Base-by-base conservation (phyloP, 345 rosid species). In the Syzygium jambos region DNA sequence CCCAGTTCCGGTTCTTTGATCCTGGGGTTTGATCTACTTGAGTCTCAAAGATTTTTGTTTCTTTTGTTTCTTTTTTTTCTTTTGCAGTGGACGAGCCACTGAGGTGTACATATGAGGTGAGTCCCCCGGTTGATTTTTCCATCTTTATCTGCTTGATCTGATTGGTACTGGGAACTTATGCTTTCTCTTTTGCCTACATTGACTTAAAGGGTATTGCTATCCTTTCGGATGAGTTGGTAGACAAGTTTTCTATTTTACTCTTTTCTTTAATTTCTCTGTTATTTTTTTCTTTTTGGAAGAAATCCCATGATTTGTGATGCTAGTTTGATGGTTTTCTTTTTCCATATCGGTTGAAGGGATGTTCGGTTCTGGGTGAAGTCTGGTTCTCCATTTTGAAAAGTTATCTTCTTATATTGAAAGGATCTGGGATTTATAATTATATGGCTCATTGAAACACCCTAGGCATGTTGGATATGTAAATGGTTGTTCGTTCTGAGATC, bases 41-140 rank as follows among this genome's bases (percentile, higher is more conserved):
- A 19, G 82, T 73, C 82, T 73, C 77, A 73, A 9, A 19, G 82
- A 73, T 73, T 41, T 73, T 5, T 6, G 1, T 6, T 73, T 14
- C 11, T 19, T 52, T 2, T 55, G 12, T 13, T 51, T 12, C 16
- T 63, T 43, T 29, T 54, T 5, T 61, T 84, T 82, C 21, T 84
- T 52, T 89, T 27, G 57, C 93, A 95, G 98, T 95, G 61, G 98
- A 96, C 89, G 98, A 94, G 87, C 63, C 94, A 56, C 87, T 94
- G 85, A 95, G 91, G 95, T 87, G 85, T 83, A 92, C 96, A 86
- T 98, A 92, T 90, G 90, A 93, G 98, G 99, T 95, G 87, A 89
- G 96, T 91, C 34, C 73, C 90, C 52, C 46, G 46, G 57, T 63
- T 13, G 34, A 52, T 29, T 43, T 38, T 30, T 9, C 41, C 25